A percentile compares a stretch with the other conserved stretches of the same genome.
Evolutionary conservation across 2,329 filamentous ascomycete species (phyloP).

Genomic region (Cladosporium sphaerospermum): DNA sequence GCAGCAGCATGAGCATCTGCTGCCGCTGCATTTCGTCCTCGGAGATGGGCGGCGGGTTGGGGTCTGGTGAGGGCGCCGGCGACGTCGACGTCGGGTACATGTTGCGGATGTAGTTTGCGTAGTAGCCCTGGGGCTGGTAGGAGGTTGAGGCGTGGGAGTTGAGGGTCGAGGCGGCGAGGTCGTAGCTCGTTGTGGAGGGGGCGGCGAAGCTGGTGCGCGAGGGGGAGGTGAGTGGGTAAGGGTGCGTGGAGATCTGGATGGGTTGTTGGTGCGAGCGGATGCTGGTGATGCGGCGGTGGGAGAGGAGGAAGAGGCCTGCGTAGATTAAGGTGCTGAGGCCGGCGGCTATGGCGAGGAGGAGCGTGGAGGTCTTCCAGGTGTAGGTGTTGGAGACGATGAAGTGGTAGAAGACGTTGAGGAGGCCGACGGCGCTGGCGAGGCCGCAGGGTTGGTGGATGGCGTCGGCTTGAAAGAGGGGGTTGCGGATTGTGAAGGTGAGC

Average conservation of each 20-base stretch:
- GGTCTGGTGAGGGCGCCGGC: conserved; percentile 12
- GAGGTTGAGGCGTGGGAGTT: conserved; percentile 7
- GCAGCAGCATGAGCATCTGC: conserved; percentile 45
- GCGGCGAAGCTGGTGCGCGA: background rate
- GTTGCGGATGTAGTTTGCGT: conserved; percentile 41
- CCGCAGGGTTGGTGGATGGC: conserved; percentile 41
- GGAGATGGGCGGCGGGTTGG: conserved; percentile 30
- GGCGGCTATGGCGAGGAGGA: conserved; percentile 37
- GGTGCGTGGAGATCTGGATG: background rate
- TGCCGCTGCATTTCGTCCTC: conserved; percentile 47
- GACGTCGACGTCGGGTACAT: conserved; percentile 37
- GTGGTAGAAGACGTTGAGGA: conserved; percentile 44
- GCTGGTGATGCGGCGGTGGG: conserved; percentile 7
- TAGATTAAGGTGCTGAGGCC: conserved; percentile 38
- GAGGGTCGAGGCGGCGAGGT: conserved; percentile 11
- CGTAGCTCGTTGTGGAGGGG: conserved; percentile 1
- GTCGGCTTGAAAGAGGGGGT: conserved; percentile 42
- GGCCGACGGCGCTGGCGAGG: conserved; percentile 40
- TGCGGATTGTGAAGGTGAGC: conserved; percentile 42
- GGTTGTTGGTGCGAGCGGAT: conserved; percentile 11
- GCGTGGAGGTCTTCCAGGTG: conserved; percentile 38
- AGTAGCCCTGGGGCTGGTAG: conserved; percentile 35
- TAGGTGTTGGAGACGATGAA: conserved; percentile 39
- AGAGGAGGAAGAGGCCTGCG: conserved; percentile 33
- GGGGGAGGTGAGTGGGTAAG: background rate